A percentile compares a stretch with the other conserved stretches of the same genome.
phyloP scores from a whole-genome alignment of 2,329 filamentous ascomycete genomes.

The Epichloe bromicola region DNA sequence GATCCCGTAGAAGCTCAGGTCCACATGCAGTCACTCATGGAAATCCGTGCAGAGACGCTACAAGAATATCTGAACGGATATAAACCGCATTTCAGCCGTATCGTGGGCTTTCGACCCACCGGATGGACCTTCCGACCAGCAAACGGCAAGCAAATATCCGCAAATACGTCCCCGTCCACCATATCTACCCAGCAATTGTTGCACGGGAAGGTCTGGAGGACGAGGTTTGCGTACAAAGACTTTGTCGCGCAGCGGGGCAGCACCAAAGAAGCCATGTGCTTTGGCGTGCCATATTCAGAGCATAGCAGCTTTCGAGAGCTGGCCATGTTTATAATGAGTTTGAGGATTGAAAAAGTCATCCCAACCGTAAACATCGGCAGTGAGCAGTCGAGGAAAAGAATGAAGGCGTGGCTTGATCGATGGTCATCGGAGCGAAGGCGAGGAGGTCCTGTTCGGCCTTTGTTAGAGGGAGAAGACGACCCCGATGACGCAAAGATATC shows the following conservation, averaged over 20 bases:
- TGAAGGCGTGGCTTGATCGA: constrained; percentile 52
- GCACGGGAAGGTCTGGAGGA: constrained; percentile 58
- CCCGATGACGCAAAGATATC: constrained; percentile 14
- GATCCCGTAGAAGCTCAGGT: constrained; percentile 81
- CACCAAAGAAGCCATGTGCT: constrained; percentile 71
- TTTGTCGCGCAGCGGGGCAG: constrained; percentile 79
- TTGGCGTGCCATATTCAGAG: constrained; percentile 90
- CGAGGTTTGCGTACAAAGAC: constrained; percentile 56
- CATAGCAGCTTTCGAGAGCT: constrained; percentile 91
- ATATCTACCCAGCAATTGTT: constrained; percentile 38
- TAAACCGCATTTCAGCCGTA: constrained; percentile 68
- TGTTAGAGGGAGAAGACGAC: constrained; percentile 27
- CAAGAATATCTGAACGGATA: constrained; percentile 76
- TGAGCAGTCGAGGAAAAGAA: constrained; percentile 41
- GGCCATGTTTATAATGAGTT: constrained; percentile 79
- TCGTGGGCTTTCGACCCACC: constrained; percentile 83
- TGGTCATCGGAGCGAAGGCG: constrained; percentile 47
- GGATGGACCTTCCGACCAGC: constrained; percentile 86
- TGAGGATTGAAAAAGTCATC: constrained; percentile 80
- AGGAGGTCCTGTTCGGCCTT: constrained; percentile 36
- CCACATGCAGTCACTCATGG: constrained; percentile 94
- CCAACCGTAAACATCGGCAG: constrained; percentile 79
- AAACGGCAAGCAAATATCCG: constrained; percentile 39
- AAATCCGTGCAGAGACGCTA: constrained; percentile 82
- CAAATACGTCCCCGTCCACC: constrained; percentile 34